Base-by-base conservation (phyloP, 2,329 filamentous ascomycete genomes). In the Metarhizium anisopliae region DNA sequence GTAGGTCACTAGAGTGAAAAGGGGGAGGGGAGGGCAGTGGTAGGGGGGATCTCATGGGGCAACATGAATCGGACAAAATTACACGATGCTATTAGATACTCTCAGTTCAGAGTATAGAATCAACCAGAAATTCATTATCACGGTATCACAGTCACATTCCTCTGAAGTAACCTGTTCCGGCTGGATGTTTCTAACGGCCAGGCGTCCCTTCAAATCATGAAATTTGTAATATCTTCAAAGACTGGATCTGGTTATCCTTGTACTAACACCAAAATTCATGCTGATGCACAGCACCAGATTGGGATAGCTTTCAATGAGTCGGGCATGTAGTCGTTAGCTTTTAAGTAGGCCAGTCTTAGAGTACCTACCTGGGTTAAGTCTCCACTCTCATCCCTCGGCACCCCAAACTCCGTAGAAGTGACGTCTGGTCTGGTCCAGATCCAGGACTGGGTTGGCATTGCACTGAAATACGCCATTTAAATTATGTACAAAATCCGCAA, bases 1-100 rank as follows among this genome's bases (percentile, higher is more conserved):
- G 53, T 76, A 60, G 58, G 49, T 4, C 10, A 18, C 16, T 2
- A 11, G 47, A 5, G 16, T 10, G 25, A 13, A 14, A 53, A 42
- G 35, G 40, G 13, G 30, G 14, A 51, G 4, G 29, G 20, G 32
- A n/a, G 50, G 38, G 13, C 7, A 40, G 38, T 5, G 38, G 13
- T 2, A 16, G 38, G 38, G 2, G 32, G 32, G 1, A 35, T 35
- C 32, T 35, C 38, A 14, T 40, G 38, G 38, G 38, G 14, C 11
- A n/a, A 16, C 10, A 40, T 40, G 32, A 45, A 8, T 49, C 45
- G 8, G 20, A 47, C n/a, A 20, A 47, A 25, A 6, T 8, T 14
- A 18, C 20, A 18, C 11, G 7, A 14, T 13, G 20, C 13, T 29
- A n/a, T 8, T 30, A 30, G 45, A 29, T 49, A 14, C 25, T 30